A percentile compares a stretch with the other conserved stretches of the same genome.
These are phyloP conservation scores for Monascus ruber DNA, from an alignment of 2,329 filamentous ascomycete genomes.

Conservation along the genomic window DNA sequence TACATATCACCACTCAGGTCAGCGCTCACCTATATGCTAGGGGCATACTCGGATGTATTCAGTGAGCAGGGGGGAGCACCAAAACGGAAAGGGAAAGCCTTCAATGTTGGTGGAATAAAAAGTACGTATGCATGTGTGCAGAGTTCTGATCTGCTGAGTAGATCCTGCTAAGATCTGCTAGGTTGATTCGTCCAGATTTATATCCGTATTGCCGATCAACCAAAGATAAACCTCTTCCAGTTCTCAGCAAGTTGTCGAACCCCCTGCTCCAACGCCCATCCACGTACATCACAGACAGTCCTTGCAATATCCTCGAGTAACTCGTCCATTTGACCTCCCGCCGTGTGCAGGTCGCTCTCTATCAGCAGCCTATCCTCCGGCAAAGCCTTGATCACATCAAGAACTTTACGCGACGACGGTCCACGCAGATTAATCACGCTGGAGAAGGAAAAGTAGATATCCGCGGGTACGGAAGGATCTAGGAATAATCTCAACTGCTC, in stretches of 20 bases:
- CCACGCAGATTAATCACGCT: constrained; percentile 64
- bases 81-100: too few relatives aligned
- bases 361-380: constrained; percentile 71
- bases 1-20: too few relatives aligned
- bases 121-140: too few relatives aligned
- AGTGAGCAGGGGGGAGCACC: too few relatives aligned
- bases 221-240: constrained; percentile 67
- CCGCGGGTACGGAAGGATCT: constrained; percentile 57
- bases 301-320: constrained; percentile 63
- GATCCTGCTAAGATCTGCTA: too few relatives aligned
- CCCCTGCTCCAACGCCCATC: constrained; percentile 65
- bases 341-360: constrained; percentile 81
- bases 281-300: constrained; percentile 66
- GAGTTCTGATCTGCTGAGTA: too few relatives aligned
- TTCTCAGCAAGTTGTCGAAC: constrained; percentile 58
- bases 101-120: too few relatives aligned
- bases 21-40: too few relatives aligned
- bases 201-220: constrained; percentile 20
- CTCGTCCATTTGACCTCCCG: constrained; percentile 69
- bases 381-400: constrained; percentile 57
- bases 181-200: background rate
- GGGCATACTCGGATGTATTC: too few relatives aligned
- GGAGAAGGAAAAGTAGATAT: constrained; percentile 83
- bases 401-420: constrained; percentile 42
- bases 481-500: constrained; percentile 71